Conservation (phyloP, 2,329 filamentous ascomycete species). For the Lecanicillium sp. region DNA sequence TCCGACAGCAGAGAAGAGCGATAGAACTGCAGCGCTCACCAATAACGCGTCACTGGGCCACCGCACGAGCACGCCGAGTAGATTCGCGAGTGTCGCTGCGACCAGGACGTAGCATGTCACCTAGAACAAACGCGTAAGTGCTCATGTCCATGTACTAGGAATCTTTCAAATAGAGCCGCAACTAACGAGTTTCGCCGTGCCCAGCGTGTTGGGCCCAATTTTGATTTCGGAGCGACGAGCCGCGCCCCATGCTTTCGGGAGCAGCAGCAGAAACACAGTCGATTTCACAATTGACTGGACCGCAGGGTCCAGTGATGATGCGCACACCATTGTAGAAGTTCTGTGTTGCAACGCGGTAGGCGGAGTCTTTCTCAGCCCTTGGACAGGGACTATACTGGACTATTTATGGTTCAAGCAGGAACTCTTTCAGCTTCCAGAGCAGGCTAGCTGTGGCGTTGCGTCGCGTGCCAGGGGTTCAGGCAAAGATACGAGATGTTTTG, state of each 20-base stretch:
- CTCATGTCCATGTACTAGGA: too few species aligned
- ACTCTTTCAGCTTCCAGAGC: too few species aligned
- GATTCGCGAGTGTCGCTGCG: background rate
- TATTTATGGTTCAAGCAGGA: too few species aligned
- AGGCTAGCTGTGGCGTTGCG: too few species aligned
- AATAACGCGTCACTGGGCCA: background rate
- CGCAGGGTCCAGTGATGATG: background rate
- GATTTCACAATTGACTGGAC: background rate
- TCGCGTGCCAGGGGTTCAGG: too few species aligned
- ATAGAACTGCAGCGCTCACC: background rate
- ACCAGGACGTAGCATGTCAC: background rate
- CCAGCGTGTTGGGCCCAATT: background rate
- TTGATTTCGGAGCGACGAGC: background rate
- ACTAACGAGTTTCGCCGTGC: slow-evolving; percentile 2
- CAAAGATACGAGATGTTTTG: too few species aligned
- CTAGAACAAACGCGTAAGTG: background rate
- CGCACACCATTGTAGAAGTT: background rate
- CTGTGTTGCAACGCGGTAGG: too few species aligned
- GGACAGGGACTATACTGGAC: background rate
- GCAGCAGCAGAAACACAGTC: background rate
- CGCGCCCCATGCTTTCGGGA: background rate
- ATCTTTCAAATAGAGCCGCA: background rate
- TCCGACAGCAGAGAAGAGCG: background rate
- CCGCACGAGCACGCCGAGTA: background rate
- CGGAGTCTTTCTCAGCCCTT: background rate